Conservation (phyloP, 768 basidiomycete species). For the Hygrophoropsis aurantiaca region DNA sequence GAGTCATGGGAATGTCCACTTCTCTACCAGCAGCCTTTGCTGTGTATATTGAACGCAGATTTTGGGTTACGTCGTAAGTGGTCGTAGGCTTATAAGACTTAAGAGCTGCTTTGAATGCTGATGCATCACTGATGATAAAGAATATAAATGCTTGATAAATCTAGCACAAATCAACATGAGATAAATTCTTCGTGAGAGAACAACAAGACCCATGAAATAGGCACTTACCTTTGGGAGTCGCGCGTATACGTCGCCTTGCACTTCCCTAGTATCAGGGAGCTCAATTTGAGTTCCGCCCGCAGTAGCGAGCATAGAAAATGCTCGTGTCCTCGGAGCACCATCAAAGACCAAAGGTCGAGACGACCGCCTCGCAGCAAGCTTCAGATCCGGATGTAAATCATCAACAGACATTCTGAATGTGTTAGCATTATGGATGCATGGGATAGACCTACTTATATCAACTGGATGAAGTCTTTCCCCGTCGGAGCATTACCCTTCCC, state of each 20-base stretch:
- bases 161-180: not conserved
- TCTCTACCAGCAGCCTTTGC: not conserved
- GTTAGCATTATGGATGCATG: no score
- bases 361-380: no score
- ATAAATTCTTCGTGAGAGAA: no score
- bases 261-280: slow-evolving; percentile 2
- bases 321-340: no score
- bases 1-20: not conserved
- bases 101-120: slow-evolving; percentile 6
- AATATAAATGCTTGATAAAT: slow-evolving; percentile 5
- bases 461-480: no score
- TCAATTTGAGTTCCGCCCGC: not conserved
- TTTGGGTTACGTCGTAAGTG: slow-evolving; percentile 1
- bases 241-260: slow-evolving; percentile 6
- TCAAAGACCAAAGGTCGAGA: no score
- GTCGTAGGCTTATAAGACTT: slow-evolving; percentile 1
- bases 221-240: slow-evolving; percentile 8
- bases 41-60: not conserved
- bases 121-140: slow-evolving; percentile 5
- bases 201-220: not conserved
- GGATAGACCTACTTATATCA: no score
- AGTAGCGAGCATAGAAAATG: no score
- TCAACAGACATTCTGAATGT: no score
- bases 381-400: no score
- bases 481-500: no score